Evolutionary conservation across 2,329 filamentous ascomycete species (phyloP), one percentile per base, ranked within the genome.

Genomic region (Periglandula ipomoeae): DNA sequence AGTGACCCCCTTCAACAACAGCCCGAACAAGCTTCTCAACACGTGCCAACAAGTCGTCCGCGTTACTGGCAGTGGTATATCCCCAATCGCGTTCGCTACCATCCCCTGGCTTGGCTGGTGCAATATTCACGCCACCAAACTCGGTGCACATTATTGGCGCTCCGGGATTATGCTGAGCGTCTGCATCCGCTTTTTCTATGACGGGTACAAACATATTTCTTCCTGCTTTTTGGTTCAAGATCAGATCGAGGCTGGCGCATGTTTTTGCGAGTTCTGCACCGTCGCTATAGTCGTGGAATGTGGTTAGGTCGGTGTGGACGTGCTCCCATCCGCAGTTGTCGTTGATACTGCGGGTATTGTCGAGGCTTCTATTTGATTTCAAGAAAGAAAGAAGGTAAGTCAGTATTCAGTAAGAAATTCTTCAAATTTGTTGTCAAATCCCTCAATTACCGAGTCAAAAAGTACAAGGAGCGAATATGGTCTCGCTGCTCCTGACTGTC

Each of bases 261-360:
- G 75, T 78, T 50, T 73, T 66, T 5, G 73, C 68, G 6, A 86
- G 70, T 20, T 71, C 74, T 0, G 74, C 68, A 0, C 70, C 77
- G 56, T 85, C 81, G 17, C 71, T 69, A 59, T 85, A 86, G 61
- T 85, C 81, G 60, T 85, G 82, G 67, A 82, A 86, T 0, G 82
- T 84, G 22, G 76, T 79, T 2, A 85, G 65, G 55, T 85, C 82
- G 0, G 78, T 82, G 10, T 70, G 56, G 5, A 85, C 80, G 53
- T 85, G 81, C 58, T 85, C 81, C 82, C 82, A 85, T 30, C 82
- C 82, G 54, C 82, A 85, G 62, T 86, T 85, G 61, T 85, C 82
- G 57, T 85, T 86, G 58, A 86, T 72, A 15, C 80, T 80, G 5
- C 82, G 67, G 0, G 76, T 83, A 1, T 77, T 71, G 53, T 86